Base-by-base conservation (phyloP, 2,329 filamentous ascomycete genomes). In the Hypoxylon sp. region DNA sequence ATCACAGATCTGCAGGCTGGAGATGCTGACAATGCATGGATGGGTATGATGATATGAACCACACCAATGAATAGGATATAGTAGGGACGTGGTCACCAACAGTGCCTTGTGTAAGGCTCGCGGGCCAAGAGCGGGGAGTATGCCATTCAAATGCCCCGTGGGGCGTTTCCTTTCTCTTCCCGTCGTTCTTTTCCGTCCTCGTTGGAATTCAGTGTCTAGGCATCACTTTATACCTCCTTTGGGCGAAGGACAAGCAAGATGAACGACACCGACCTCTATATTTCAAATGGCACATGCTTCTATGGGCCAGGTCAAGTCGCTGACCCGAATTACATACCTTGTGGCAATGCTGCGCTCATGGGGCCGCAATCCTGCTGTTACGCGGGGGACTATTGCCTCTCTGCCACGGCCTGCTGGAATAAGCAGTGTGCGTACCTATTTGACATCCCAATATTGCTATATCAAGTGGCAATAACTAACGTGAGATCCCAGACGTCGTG, bases 301-400 rank as follows among this genome's bases (percentile, higher is more conserved):
- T 75, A 70, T 30, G 72, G 68, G 14, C 68, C 69, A 33, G 73
- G 74, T 30, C 68, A 72, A 46, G 68, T 74, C n/a, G 69, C 74
- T 6, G 69, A 76, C 51, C 22, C 60, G 6, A 66, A 69, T 2
- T 75, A 69, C 62, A 72, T 76, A 27, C 74, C 74, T 8, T 76
- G 73, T 22, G 72, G 74, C 2, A 73, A 75, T 61, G 65, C 68
- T 20, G 72, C 60, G 14, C 44, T 74, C 31, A 56, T 62, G n/a
- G 74, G 73, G 1, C 64, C 73, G 10, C 72, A 74, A 35, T 55
- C 71, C 13, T 76, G 73, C 57, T 76, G 74, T 46, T 76, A 70
- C 40, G 65, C 68, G 40, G 74, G 72, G 0, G 73, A 76, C 30
- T 73, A 69, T 48, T 76, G 74, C 55, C 50, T 76, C 10, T 63